Base-by-base conservation (phyloP, 371 early-diverging fungal genomes). In the Entomophthora muscae region DNA sequence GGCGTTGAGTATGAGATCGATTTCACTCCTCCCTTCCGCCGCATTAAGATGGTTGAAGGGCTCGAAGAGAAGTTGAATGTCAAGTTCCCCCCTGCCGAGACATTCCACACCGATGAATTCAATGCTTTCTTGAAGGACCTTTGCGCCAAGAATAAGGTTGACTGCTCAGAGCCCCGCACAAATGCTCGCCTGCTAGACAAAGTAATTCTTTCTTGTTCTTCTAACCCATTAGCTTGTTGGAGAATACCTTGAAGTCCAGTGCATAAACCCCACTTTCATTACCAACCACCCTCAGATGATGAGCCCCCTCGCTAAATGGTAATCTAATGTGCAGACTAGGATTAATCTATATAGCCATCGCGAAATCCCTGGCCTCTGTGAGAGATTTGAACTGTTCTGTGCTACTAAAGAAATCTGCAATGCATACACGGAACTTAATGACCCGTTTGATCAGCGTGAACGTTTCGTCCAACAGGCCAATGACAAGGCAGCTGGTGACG, bases 371-470 rank as follows among this genome's bases (percentile, higher is more conserved):
- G 98, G 98, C 55, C 78, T 99, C 32, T 95, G 95, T 77, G 99
- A 98, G 76, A 90, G 99, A 67, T 99, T 99, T 75, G 99, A 99
- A 78, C 78, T 93, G 70, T 99, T 99, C 72, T 93, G 99, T 17
- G 98, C 97, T 68, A 92, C 95, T 71, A 99, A 98, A 86, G 99
- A 99, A 76, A 83, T 99, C 54, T 86, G 87, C 78, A 99, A 99
- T 75, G 95, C 98, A 24, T 99, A 99, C 83, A 91, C 93, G 32
- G 99, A 99, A 78, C 82, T 98, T 73, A 99, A 99, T 81, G 97
- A 98, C 78, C 99, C 99, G 29, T 76, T 86, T 69, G 98, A 96
- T 67, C 98, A 99, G 76, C 87, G 95, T 67, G 82, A 90, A 71
- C 85, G 99, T 71, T 99, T 99, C 76, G 90, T 83, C 61, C 90